Evolutionary conservation across 2,329 filamentous ascomycete species (phyloP).

Genomic region (Colletotrichum sp.): DNA sequence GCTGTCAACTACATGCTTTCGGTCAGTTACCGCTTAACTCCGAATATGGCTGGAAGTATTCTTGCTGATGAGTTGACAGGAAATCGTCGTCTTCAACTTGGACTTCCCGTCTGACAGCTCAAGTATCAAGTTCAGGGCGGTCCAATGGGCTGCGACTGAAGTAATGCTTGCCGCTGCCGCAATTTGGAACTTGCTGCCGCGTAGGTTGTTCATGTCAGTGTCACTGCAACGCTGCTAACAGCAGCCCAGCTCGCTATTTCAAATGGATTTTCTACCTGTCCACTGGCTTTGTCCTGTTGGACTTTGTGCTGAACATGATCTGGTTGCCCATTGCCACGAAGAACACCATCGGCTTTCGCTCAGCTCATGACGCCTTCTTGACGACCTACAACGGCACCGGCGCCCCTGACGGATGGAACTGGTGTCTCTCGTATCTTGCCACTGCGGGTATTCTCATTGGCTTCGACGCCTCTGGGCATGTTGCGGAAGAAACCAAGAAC

Average conservation of each 20-base stretch:
- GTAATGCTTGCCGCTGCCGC: slow-evolving; percentile 53
- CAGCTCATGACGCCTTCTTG: slow-evolving; percentile 63
- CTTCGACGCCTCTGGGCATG: slow-evolving; percentile 65
- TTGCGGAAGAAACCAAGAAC: slow-evolving; percentile 66
- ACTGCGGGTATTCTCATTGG: slow-evolving; percentile 66
- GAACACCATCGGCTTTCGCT: slow-evolving; percentile 60
- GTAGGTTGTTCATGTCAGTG: slow-evolving; percentile 34
- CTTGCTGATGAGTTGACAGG: slow-evolving; percentile 33
- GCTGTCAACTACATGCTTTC: slow-evolving; percentile 58
- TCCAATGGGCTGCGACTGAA: slow-evolving; percentile 65
- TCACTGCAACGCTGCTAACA: neutral
- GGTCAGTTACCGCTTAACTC: slow-evolving; percentile 31
- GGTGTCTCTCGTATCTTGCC: slow-evolving; percentile 65
- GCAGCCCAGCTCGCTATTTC: slow-evolving; percentile 43
- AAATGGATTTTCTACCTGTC: slow-evolving; percentile 56
- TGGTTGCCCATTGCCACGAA: slow-evolving; percentile 64
- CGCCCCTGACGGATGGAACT: slow-evolving; percentile 63
- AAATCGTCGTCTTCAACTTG: slow-evolving; percentile 61
- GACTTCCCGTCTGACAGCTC: slow-evolving; percentile 57
- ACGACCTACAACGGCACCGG: slow-evolving; percentile 64
- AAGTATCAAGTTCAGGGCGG: slow-evolving; percentile 62
- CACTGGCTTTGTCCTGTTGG: slow-evolving; percentile 55
- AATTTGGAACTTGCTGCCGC: slow-evolving; percentile 54
- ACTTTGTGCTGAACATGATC: slow-evolving; percentile 64
- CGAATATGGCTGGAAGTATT: neutral